These are phyloP conservation scores for Metschnikowia chrysomelidarum DNA, from an alignment of 805 yeast species.

Conservation along the genomic window DNA sequence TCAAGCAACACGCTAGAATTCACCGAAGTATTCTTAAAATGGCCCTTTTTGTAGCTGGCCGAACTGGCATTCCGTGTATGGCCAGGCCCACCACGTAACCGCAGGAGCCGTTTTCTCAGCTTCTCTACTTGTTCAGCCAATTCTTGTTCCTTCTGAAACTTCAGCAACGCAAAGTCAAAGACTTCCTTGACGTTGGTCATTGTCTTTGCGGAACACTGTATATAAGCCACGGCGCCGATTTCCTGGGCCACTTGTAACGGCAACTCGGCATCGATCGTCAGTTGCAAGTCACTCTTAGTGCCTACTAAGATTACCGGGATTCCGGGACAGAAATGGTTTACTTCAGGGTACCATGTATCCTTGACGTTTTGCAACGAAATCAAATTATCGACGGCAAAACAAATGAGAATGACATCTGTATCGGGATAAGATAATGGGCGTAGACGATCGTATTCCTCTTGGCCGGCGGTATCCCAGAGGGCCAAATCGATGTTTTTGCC, in stretches of 20 bases:
- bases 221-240: conserved; percentile 67
- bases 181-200: conserved; percentile 65
- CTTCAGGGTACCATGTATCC: conserved; percentile 89
- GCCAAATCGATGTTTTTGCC: conserved; percentile 80
- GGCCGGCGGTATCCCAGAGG: conserved; percentile 90
- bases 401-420: conserved; percentile 69
- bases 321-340: conserved; percentile 76
- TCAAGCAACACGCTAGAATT: conserved; percentile 37
- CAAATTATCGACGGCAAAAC: conserved; percentile 66
- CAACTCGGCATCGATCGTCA: conserved; percentile 40
- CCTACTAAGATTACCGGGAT: conserved; percentile 81
- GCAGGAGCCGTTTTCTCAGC: conserved; percentile 33
- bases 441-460: conserved; percentile 79
- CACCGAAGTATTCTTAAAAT: conserved; percentile 36
- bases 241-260: conserved; percentile 55
- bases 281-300: conserved; percentile 63
- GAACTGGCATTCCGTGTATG: conserved; percentile 20
- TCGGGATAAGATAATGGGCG: conserved; percentile 81
- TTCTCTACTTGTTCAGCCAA: conserved; percentile 38
- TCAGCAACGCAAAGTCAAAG: conserved; percentile 58
- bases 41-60: conserved; percentile 29
- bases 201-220: conserved; percentile 77
- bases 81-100: conserved; percentile 28
- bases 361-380: conserved; percentile 68
- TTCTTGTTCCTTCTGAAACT: conserved; percentile 39